Percentiles rank a stretch among this genome's conserved stretches.
Conservation (phyloP, 768 basidiomycete species). For the Pisolithus albus region DNA sequence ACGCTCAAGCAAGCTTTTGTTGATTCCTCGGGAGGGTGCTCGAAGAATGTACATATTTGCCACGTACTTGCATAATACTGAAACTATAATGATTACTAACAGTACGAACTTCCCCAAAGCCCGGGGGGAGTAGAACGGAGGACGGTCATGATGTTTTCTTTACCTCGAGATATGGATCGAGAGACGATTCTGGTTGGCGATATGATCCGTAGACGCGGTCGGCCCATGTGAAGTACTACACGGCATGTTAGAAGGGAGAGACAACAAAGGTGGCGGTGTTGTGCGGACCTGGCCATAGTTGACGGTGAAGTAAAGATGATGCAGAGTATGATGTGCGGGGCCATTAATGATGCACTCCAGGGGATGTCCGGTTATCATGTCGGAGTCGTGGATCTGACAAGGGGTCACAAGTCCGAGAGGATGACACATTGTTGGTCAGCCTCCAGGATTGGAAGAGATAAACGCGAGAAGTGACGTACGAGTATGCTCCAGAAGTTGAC, state of each 20-base stretch:
- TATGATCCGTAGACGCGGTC: conserved; percentile 82
- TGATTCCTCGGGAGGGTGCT: no score
- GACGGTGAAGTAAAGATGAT: conserved; percentile 94
- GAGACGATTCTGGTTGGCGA: conserved; percentile 72
- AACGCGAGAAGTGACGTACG: conserved; percentile 36
- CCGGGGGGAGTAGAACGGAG: not conserved
- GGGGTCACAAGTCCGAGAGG: not conserved
- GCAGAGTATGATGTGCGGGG: conserved; percentile 96
- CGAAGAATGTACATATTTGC: not conserved
- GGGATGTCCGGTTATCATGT: conserved; percentile 91
- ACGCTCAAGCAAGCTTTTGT: no score
- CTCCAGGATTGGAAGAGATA: not conserved
- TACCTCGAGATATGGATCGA: conserved; percentile 78
- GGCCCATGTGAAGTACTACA: conserved; percentile 93
- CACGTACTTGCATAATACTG: not conserved
- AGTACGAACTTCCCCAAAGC: not conserved
- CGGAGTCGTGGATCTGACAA: conserved; percentile 90
- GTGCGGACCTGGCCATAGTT: conserved; percentile 87
- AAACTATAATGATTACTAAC: not conserved
- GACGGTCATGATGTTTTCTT: conserved; percentile 16
- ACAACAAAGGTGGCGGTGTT: conserved; percentile 39
- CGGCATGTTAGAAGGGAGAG: conserved; percentile 9
- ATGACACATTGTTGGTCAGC: not conserved
- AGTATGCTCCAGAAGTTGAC: conserved; percentile 95
- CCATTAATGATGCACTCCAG: conserved; percentile 92